Conservation (phyloP, 1,139 yeast species). For the Saccharomyces hybrid region DNA sequence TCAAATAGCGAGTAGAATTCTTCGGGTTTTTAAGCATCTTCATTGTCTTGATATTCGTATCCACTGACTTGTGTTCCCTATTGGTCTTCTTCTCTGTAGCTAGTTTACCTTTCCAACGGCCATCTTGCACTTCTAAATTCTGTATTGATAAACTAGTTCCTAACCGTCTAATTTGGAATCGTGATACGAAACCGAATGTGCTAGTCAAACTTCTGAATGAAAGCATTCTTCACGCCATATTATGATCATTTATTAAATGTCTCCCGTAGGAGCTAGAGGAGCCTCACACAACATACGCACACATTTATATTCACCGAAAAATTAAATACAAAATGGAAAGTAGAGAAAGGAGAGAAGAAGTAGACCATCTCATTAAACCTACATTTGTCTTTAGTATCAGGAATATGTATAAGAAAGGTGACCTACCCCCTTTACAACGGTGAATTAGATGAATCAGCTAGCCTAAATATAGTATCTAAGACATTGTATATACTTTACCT, state of each 20-base stretch:
- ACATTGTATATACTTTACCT: neutral
- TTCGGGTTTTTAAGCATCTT: slow-evolving; percentile 3
- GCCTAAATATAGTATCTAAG: neutral
- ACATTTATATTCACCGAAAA: neutral
- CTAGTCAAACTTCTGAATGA: neutral
- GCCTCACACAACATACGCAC: neutral
- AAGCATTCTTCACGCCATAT: neutral
- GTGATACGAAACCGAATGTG: neutral
- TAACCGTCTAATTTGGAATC: neutral
- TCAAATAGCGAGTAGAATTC: slow-evolving; percentile 3
- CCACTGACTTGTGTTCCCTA: neutral
- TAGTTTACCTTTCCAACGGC: neutral
- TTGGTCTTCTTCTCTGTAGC: neutral
- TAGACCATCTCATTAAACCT: no score
- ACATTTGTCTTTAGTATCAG: neutral
- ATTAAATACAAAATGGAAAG: no score
- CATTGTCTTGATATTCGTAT: slow-evolving; percentile 1
- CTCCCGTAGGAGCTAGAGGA: neutral
- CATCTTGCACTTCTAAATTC: neutral
- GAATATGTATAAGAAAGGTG: neutral
- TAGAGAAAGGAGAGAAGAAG: no score
- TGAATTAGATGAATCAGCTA: neutral
- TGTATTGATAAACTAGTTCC: neutral
- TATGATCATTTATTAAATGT: neutral
- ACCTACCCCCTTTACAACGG: neutral